Conservation (phyloP, 2,329 filamentous ascomycete genomes). For the Aspergillus sp. region DNA sequence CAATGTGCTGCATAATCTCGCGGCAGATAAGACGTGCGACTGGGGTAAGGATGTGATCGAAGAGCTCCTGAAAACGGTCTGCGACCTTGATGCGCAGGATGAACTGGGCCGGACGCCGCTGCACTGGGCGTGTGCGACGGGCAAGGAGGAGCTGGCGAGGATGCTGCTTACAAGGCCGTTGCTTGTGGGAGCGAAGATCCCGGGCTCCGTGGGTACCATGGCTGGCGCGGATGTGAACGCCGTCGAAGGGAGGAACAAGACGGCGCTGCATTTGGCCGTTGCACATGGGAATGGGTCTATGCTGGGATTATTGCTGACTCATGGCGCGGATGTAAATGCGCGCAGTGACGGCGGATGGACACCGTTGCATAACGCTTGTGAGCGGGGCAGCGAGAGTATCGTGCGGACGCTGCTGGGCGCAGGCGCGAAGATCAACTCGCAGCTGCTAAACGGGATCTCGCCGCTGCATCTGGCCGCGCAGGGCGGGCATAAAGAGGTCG, state of each 20-base stretch:
- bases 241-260: slow-evolving; percentile 48
- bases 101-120: slow-evolving; percentile 57
- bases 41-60: slow-evolving; percentile 53
- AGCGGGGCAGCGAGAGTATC: slow-evolving; percentile 52
- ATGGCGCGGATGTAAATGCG: slow-evolving; percentile 53
- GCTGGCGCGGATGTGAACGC: slow-evolving; percentile 47
- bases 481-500: slow-evolving; percentile 43
- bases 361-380: slow-evolving; percentile 58
- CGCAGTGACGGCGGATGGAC: slow-evolving; percentile 58
- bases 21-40: slow-evolving; percentile 51
- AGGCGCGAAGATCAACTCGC: slow-evolving; percentile 43
- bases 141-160: slow-evolving; percentile 56
- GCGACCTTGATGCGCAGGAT: slow-evolving; percentile 50
- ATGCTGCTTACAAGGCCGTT: slow-evolving; percentile 48
- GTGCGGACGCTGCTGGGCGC: slow-evolving; percentile 49
- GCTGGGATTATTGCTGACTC: slow-evolving; percentile 47
- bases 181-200: neutral
- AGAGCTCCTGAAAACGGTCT: slow-evolving; percentile 44
- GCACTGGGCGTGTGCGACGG: slow-evolving; percentile 63
- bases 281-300: slow-evolving; percentile 47
- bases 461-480: slow-evolving; percentile 47
- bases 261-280: slow-evolving; percentile 56
- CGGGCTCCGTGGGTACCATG: slow-evolving; percentile 24
- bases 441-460: slow-evolving; percentile 45
- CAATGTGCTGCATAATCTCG: slow-evolving; percentile 49